These are phyloP conservation scores for Phyllostachys edulis DNA, from an alignment of 176 grass and related monocot species.

Conservation along the genomic window DNA sequence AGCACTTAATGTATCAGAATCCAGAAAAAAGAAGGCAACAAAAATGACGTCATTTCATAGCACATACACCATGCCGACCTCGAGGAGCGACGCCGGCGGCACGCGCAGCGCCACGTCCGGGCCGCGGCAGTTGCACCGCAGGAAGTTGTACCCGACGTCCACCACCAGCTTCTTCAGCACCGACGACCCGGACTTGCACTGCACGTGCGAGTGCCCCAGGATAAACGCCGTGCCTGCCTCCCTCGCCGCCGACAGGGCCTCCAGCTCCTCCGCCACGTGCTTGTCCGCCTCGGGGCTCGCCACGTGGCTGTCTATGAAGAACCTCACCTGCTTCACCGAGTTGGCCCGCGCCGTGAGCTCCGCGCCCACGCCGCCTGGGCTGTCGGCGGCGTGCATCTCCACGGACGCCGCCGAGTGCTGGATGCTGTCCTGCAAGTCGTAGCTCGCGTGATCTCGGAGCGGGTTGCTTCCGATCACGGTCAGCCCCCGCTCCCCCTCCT, in stretches of 20 bases:
- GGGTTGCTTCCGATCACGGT: slow-evolving; percentile 61
- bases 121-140: slow-evolving; percentile 83
- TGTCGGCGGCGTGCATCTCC: slow-evolving; percentile 23
- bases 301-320: slow-evolving; percentile 62
- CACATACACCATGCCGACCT: slow-evolving; percentile 99
- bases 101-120: slow-evolving; percentile 80
- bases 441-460: slow-evolving; percentile 8
- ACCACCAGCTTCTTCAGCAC: slow-evolving; percentile 70
- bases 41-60: slow-evolving; percentile 40
- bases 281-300: slow-evolving; percentile 48
- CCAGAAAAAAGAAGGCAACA: neutral
- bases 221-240: slow-evolving; percentile 89
- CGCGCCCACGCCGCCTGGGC: neutral
- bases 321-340: slow-evolving; percentile 59
- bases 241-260: slow-evolving; percentile 53
- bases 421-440: slow-evolving; percentile 49
- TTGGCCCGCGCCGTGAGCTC: slow-evolving; percentile 14
- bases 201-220: slow-evolving; percentile 87
- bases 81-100: slow-evolving; percentile 85
- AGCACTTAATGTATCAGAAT: neutral
- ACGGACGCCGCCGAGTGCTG: slow-evolving; percentile 38
- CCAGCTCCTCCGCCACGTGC: slow-evolving; percentile 64
- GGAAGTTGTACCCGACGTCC: slow-evolving; percentile 84
- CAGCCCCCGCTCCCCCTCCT: slow-evolving; percentile 48
- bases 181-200: slow-evolving; percentile 77